A percentile compares a stretch with the other conserved stretches of the same genome.
Evolutionary conservation across 306 rosid species (phyloP).

Genomic region (Inga leiocalycina): DNA sequence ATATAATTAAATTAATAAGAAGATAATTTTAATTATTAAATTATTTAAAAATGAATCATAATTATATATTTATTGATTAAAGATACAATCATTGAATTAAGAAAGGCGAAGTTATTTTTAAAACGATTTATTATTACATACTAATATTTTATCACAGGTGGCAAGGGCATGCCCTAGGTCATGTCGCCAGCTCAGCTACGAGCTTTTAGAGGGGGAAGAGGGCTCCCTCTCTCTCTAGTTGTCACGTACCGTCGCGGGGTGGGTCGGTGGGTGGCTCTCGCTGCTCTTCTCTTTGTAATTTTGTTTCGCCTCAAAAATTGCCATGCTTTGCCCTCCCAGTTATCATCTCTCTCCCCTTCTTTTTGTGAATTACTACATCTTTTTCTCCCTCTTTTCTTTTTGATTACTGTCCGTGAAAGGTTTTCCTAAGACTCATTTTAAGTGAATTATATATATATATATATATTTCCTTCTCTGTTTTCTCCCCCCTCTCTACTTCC

Average conservation of each 20-base stretch:
- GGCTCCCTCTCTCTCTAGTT: constrained; percentile 1
- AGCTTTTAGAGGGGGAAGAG: background rate
- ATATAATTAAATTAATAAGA: no score
- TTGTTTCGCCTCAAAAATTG: constrained; percentile 15
- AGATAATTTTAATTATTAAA: no score
- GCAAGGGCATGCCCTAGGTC: background rate
- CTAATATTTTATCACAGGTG: background rate
- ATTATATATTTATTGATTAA: no score
- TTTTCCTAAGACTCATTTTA: background rate
- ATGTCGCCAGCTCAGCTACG: background rate
- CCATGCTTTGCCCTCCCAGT: background rate
- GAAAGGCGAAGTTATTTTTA: background rate
- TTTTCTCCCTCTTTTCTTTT: background rate
- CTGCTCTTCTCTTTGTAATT: constrained; percentile 17
- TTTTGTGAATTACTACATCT: background rate
- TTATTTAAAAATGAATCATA: no score
- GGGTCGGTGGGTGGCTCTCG: constrained; percentile 34
- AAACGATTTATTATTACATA: background rate
- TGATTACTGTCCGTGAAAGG: background rate
- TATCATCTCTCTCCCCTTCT: background rate
- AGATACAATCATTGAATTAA: no score
- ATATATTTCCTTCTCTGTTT: background rate
- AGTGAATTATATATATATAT: background rate
- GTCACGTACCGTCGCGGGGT: constrained; percentile 35
- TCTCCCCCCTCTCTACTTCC: background rate